A percentile compares a stretch with the other conserved stretches of the same genome.
These are phyloP conservation scores for Pseudovirgaria hyperparasitica DNA, from an alignment of 2,329 filamentous ascomycete genomes.

Conservation along the genomic window DNA sequence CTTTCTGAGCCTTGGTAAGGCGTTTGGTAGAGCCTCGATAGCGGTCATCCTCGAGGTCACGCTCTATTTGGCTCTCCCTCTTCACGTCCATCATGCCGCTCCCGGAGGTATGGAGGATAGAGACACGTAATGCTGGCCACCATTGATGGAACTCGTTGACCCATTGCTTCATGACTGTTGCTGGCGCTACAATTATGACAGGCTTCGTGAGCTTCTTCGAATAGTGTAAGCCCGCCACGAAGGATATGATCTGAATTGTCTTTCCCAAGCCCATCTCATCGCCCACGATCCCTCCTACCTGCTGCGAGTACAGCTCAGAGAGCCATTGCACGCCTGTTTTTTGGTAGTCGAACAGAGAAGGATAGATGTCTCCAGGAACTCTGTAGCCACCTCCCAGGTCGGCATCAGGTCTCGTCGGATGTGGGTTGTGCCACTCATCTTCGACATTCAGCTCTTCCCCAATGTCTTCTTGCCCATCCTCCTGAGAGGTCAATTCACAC, in stretches of 20 bases:
- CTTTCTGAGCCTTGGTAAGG: constrained; percentile 46
- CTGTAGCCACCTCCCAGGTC: constrained; percentile 62
- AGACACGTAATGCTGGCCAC: constrained; percentile 98
- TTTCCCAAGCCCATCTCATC: constrained; percentile 99
- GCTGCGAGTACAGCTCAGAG: constrained; percentile 78
- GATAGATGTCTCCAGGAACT: constrained; percentile 84
- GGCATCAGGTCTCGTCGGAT: constrained; percentile 69
- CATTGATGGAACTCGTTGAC: constrained; percentile 96
- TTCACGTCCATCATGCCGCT: constrained; percentile 85
- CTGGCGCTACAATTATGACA: constrained; percentile 82
- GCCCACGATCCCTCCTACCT: constrained; percentile 86
- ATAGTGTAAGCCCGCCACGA: constrained; percentile 83
- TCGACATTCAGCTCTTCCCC: constrained; percentile 22
- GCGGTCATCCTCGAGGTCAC: constrained; percentile 35
- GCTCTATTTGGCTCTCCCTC: constrained; percentile 48
- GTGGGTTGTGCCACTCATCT: constrained; percentile 72
- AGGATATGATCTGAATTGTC: constrained; percentile 70
- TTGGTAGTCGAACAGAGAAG: constrained; percentile 89
- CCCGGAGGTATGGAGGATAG: constrained; percentile 87
- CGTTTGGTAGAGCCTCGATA: constrained; percentile 7
- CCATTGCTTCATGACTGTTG: constrained; percentile 94
- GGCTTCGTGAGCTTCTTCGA: constrained; percentile 75
- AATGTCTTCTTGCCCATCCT: constrained; percentile 24
- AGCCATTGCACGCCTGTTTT: constrained; percentile 96
- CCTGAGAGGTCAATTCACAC: constrained; percentile 7